Evolutionary conservation across 148 eudicot species (phyloP), one percentile per base, ranked within the genome.

Genomic region (Polygonum aviculare): DNA sequence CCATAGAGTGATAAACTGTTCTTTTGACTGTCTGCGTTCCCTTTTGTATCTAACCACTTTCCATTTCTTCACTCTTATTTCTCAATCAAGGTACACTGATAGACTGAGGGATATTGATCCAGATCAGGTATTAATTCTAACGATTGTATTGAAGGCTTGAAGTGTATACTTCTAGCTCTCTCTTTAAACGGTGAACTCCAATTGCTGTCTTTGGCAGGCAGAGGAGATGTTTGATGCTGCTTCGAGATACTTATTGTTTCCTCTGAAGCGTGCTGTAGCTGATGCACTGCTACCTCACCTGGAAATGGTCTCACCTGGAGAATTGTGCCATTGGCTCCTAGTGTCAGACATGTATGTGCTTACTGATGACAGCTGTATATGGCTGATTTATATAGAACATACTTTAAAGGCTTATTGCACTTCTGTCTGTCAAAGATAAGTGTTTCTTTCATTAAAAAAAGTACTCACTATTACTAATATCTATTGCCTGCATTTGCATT

Each of bases 141-240:
- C 15, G 1, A 3, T 4, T 45, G 36, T 36, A 35, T 35, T 67
- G 45, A n/a, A n/a, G n/a, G n/a, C n/a, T n/a, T n/a, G n/a, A 67
- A 67, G 36, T 49, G 41, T 49, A 50, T 67, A 50, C 1, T 48
- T 35, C 19, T 67, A 35, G 11, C 40, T 35, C 19, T 67, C 72
- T 2, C 72, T 15, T 67, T 36, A 35, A 35, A 36, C 5, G 19
- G 45, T 67, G 72, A 67, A 67, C 3, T 3, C 2, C 19, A 67
- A 67, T 41, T 77, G 31, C 49, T 65, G 33, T 40, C 74, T 51
- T 44, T 38, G 72, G 82, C 88, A 95, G 99, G 99, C 97, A 39
- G 97, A 90, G 80, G 99, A 92, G 79, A 86, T 90, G 83, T 90
- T 95, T 83, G 99, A 95, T 84, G 99, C 94, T 75, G 94, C 97